phyloP scores from a whole-genome alignment of 768 basidiomycete species.

The Mycena leptocephala region DNA sequence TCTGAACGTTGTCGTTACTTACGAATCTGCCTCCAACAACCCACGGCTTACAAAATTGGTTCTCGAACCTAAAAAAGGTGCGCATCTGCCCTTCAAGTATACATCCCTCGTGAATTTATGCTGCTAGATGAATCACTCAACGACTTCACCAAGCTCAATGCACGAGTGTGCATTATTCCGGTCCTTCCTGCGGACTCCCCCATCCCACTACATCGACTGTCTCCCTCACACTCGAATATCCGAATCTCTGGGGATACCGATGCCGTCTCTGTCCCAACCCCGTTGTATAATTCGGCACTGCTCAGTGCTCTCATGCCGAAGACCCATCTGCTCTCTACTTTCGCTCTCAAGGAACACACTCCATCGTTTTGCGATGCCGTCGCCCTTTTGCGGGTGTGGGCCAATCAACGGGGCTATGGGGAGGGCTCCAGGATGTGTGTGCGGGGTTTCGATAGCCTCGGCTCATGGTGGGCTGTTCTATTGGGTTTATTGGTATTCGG shows the following conservation, averaged over 20 bases:
- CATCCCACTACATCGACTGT: constrained; percentile 77
- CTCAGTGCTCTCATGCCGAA: constrained; percentile 68
- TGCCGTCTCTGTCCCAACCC: constrained; percentile 66
- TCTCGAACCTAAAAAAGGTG: constrained; percentile 71
- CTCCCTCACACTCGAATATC: constrained; percentile 82
- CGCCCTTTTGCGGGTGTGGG: constrained; percentile 91
- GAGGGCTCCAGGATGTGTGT: constrained; percentile 71
- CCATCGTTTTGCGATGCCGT: constrained; percentile 83
- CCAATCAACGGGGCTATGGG: constrained; percentile 86
- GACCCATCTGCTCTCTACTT: constrained; percentile 68
- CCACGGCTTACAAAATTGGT: constrained; percentile 78
- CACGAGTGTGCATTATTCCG: constrained; percentile 84
- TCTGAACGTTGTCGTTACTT: constrained; percentile 73
- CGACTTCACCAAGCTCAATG: constrained; percentile 80
- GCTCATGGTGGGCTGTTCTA: constrained; percentile 79
- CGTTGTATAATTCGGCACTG: constrained; percentile 85
- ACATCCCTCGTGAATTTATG: constrained; percentile 39
- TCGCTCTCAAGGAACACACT: constrained; percentile 68
- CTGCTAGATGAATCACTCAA: constrained; percentile 65
- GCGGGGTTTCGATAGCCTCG: constrained; percentile 79
- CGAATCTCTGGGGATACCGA: constrained; percentile 40
- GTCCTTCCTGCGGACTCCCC: constrained; percentile 72
- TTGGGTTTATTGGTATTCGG: constrained; percentile 77
- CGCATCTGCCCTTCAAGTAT: constrained; percentile 35
- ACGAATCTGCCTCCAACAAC: constrained; percentile 72